A percentile compares a stretch with the other conserved stretches of the same genome.
Conservation (phyloP, 164 flowering plant genomes). For the Magnolia sinica region DNA sequence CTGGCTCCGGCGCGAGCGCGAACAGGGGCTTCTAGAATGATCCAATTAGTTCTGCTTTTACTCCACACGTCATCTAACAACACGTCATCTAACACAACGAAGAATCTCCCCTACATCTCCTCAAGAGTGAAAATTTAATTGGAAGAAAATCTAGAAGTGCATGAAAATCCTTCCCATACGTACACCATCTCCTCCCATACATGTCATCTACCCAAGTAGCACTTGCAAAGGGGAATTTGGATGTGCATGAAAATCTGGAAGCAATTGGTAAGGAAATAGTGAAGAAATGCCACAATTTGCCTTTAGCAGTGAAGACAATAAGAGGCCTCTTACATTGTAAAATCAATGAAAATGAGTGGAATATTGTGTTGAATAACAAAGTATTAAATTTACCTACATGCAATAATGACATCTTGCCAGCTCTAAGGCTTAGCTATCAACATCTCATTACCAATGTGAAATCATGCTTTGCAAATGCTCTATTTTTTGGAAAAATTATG, state of each 20-base stretch:
- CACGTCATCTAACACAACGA: conserved; percentile 20
- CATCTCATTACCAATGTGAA: not conserved
- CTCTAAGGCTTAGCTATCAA: conserved; percentile 5
- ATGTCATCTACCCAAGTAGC: not conserved
- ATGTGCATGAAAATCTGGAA: not conserved
- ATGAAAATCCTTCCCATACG: no score
- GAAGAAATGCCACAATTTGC: conserved; percentile 4
- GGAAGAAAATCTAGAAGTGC: no score
- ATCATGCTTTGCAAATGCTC: conserved; percentile 7
- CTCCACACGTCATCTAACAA: conserved; percentile 21
- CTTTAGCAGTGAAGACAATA: conserved; percentile 5
- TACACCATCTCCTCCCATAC: no score
- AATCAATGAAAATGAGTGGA: conserved; percentile 6
- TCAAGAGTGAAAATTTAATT: not conserved
- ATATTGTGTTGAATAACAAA: not conserved
- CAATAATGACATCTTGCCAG: not conserved
- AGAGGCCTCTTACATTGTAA: not conserved
- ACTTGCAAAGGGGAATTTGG: not conserved
- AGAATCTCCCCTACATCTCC: conserved; percentile 1
- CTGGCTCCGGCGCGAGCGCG: not conserved
- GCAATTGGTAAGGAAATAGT: conserved; percentile 4
- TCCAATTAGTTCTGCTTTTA: conserved; percentile 5
- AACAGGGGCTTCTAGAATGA: not conserved
- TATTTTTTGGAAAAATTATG: conserved; percentile 7
- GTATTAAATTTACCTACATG: not conserved